Base-by-base conservation (phyloP, 306 rosid species). In the Prunus persica region DNA sequence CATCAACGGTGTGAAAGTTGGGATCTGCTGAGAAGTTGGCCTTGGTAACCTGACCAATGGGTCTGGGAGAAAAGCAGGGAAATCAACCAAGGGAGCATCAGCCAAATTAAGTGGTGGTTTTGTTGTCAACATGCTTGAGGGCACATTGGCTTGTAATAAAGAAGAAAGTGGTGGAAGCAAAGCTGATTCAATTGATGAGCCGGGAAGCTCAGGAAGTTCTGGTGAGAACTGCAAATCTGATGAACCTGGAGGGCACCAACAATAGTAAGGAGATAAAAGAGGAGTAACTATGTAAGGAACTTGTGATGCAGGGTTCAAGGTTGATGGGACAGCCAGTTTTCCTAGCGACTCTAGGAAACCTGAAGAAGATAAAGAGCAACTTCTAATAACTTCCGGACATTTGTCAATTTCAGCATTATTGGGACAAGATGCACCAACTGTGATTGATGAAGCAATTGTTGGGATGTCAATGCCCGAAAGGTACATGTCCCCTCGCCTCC, bases 191-290 rank as follows among this genome's bases (percentile, higher is more conserved):
- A 56, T 30, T 43, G 79, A 72, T 41, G 83, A 81, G 51, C 28
- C 50, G 4, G 88, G 82, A 57, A 83, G 71, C 57, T 86, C 87
- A 15, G 86, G 79, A 74, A 82, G 77, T 67, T 81, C 84, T 54
- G 78, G 82, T 20, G 91, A 80, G 79, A 76, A 83, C 67, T 91
- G 89, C 76, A 51, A 73, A 67, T 87, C 69, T 5, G 93, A 79
- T 57, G 82, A 73, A 19, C 90, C 86, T 0, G 97, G 88, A 58
- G 99, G 97, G 70, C 97, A 96, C 96, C 96, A 96, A 75, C 99
- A 92, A 82, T 96, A 92, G 80, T 89, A 85, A 19, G 99, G 99
- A 47, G 97, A 82, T 71, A 95, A 88, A 57, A 90, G 86, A 43
- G 99, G 87, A 16, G 93, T 72, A 55, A 77, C 92, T 47, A 82